Base-by-base conservation (phyloP, 345 rosid genomes). In the Populus tremula region DNA sequence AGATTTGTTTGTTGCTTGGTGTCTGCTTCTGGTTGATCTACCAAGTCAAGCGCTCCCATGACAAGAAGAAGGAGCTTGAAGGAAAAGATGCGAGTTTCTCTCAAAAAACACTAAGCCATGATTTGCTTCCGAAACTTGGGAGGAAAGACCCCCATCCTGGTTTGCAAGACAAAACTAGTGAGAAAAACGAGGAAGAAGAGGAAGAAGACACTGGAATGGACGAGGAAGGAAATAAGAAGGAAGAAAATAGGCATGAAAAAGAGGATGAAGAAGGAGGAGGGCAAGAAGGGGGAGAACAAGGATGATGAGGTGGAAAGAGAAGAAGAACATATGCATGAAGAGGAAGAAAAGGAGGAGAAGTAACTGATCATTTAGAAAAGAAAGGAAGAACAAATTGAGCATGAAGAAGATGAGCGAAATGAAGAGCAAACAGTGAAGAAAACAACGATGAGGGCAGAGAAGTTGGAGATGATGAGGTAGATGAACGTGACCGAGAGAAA, bases 1-100 rank as follows among this genome's bases (percentile, higher is more conserved):
- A 95, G 89, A 90, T 95, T 70, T 86, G 91, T 70, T 84, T 95
- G 78, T 77, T 93, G 78, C 87, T 95, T 70, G 93, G 92, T 70
- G 87, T 93, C 63, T 93, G 96, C 80, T 87, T 96, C 53, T 93
- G 97, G 98, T 78, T 93, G 81, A 84, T 93, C 78, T 93, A 91
- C 78, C 97, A 93, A 85, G 94, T 92, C n/a, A 93, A 96, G 91
- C 89, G 80, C 68, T 93, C 98, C 59, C 92, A 90, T 81, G 98
- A 92, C 73, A 96, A 90, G 89, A 96, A 90, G 80, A 88, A 87
- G 84, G 98, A 92, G 65, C 77, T 89, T 38, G 87, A 88, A 41
- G 93, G 85, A 83, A 88, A 85, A 27, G 93, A 88, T 68, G 64
- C 82, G 13, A 85, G 86, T 79, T 39, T 76, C 54, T 81, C 86